phyloP scores from a whole-genome alignment of 306 rosid genomes.

The Rosa persica region DNA sequence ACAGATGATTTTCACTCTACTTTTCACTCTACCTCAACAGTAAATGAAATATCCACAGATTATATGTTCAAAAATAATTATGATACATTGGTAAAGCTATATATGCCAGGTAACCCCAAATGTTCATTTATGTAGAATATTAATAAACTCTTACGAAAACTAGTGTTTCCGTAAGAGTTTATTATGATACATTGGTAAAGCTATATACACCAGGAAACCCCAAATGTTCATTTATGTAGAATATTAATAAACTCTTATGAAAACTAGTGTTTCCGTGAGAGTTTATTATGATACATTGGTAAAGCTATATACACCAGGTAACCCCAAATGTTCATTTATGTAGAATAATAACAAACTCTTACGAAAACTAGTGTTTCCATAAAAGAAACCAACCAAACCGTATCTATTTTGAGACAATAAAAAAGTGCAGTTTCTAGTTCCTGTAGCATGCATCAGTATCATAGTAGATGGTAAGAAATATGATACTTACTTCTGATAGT shows the following conservation, averaged over 20 bases:
- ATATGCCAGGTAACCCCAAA: neutral
- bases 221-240: neutral
- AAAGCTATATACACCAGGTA: neutral
- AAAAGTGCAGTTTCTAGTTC: neutral
- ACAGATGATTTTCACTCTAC: neutral
- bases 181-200: neutral
- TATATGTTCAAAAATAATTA: neutral
- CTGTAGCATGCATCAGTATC: neutral
- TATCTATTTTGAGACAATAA: neutral
- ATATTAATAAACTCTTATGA: neutral
- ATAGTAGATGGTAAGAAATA: neutral
- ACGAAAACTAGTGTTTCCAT: neutral
- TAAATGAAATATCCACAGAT: neutral
- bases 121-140: neutral
- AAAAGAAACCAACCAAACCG: neutral
- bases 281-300: neutral
- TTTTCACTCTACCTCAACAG: neutral
- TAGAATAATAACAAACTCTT: neutral
- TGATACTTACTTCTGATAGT: conserved; percentile 63
- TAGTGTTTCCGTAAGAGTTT: neutral
- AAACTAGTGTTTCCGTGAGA: neutral
- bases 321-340: neutral
- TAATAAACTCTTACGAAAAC: neutral
- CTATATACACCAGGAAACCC: neutral
- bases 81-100: neutral